Evolutionary conservation across 805 yeast species (phyloP).

Genomic region (Huiozyma naganishii): DNA sequence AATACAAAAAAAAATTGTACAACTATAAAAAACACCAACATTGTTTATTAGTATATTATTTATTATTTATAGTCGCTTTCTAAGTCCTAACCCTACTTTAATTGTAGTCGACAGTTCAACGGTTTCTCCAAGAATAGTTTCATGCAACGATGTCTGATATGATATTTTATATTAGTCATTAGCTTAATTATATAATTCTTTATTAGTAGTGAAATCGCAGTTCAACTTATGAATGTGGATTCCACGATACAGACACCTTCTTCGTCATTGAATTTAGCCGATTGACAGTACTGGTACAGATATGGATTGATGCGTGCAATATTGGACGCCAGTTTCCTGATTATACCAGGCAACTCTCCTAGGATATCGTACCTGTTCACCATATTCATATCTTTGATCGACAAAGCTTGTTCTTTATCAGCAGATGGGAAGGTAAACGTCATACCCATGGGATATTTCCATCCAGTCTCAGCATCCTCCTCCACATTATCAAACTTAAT

Average conservation of each 20-base stretch:
- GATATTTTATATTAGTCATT: no score
- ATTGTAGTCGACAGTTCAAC: no score
- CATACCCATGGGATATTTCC: conserved; percentile 58
- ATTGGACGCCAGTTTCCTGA: conserved; percentile 66
- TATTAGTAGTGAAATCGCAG: neutral
- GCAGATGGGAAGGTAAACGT: conserved; percentile 22
- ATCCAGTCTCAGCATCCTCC: conserved; percentile 54
- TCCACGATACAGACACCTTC: conserved; percentile 62
- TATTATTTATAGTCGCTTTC: no score
- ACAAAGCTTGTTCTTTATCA: conserved; percentile 17
- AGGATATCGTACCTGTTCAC: conserved; percentile 80
- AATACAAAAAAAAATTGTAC: no score
- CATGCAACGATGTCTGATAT: no score
- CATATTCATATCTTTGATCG: conserved; percentile 41
- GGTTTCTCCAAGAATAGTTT: no score
- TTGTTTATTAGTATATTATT: no score
- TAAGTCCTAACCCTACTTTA: no score
- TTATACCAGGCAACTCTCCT: conserved; percentile 77
- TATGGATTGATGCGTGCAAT: conserved; percentile 79
- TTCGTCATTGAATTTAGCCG: conserved; percentile 42
- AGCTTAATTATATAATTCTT: no score
- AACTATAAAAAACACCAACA: no score
- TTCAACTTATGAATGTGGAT: conserved; percentile 54
- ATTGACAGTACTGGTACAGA: conserved; percentile 72
- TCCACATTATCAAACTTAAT: conserved; percentile 23